Base-by-base conservation (phyloP, 331 rosid genomes). In the Quercus tomentella region DNA sequence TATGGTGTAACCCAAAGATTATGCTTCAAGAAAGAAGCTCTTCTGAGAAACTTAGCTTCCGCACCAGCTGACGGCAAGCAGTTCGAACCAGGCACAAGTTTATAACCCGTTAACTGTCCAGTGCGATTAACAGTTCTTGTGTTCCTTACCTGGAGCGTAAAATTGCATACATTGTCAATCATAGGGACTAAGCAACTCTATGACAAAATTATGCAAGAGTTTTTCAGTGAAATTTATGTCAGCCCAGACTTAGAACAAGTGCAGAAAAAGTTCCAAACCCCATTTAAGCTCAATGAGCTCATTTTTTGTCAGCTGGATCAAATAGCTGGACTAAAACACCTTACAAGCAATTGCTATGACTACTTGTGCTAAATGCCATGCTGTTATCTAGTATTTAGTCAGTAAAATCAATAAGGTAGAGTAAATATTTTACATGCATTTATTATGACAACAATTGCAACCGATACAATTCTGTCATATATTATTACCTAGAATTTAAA, bases 21-120 rank as follows among this genome's bases (percentile, higher is more conserved):
- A 70, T 94, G 98, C 87, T 94, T 92, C 85, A 94, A 88, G 92
- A 94, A 94, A 74, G 98, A 87, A 83, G 96, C 97, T 90, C 97
- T 87, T 85, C 97, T 87, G 68, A 94, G 83, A 82, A 94, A 92
- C 87, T 89, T 92, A 79, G 98, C 97, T 83, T 92, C 96, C 49
- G 94, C 77, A 69, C 97, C 94, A 60, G 97, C 97, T 69, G 92
- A 88, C 16, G 98, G 97, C 82, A 87, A 88, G 82, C 97, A 94
- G 84, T 93, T 94, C 76, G 97, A 88, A 81, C 98, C 98, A 35
- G 98, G 97, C 16, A 94, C 92, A 3, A 94, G 94, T 89, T 93
- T 95, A 90, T 88, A 95, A 80, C 98, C 98, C 7, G 99, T 93
- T 80, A 95, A 85, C 83, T 93, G 97, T 58, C 98, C 99, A 9